Percentiles rank a stretch among this genome's conserved stretches.
Evolutionary conservation across 306 rosid genomes (phyloP).

Genomic region (Quercus rubra): DNA sequence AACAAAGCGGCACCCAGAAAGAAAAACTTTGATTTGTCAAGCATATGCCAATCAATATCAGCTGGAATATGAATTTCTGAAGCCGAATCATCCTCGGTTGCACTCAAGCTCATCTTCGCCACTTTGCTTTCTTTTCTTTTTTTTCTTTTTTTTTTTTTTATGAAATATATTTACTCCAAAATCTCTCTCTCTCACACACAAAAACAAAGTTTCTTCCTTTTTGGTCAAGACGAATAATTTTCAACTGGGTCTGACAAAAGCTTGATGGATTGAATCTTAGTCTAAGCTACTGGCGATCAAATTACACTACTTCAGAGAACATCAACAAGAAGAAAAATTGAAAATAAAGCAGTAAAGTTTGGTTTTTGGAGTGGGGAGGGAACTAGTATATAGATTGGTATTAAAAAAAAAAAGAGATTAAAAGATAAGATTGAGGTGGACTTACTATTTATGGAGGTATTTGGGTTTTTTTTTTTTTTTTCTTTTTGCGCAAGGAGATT

Average conservation of each 20-base stretch:
- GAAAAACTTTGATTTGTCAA: slow-evolving; percentile 89
- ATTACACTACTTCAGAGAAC: too few relatives aligned
- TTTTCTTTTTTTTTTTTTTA: too few relatives aligned
- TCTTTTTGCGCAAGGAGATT: slow-evolving; percentile 36
- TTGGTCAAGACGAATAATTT: background rate
- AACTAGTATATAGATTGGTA: too few relatives aligned
- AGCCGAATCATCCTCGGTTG: slow-evolving; percentile 69
- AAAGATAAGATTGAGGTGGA: too few relatives aligned
- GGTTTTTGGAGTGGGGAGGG: background rate
- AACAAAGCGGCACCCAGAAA: slow-evolving; percentile 91
- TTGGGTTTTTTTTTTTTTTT: background rate
- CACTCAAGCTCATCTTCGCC: slow-evolving; percentile 79
- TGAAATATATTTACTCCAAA: background rate
- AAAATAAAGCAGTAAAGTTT: background rate
- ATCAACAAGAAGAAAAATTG: too few relatives aligned
- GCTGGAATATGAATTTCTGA: slow-evolving; percentile 79
- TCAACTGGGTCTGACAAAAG: too few relatives aligned
- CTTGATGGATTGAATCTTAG: too few relatives aligned
- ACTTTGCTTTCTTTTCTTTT: slow-evolving; percentile 14
- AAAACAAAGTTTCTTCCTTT: background rate
- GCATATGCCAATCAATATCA: slow-evolving; percentile 96
- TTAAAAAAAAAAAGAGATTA: too few relatives aligned
- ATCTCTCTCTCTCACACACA: background rate
- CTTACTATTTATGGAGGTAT: background rate
- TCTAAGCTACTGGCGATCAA: too few relatives aligned